Base-by-base conservation (phyloP, 2,329 filamentous ascomycete species). In the Beauveria bassiana region DNA sequence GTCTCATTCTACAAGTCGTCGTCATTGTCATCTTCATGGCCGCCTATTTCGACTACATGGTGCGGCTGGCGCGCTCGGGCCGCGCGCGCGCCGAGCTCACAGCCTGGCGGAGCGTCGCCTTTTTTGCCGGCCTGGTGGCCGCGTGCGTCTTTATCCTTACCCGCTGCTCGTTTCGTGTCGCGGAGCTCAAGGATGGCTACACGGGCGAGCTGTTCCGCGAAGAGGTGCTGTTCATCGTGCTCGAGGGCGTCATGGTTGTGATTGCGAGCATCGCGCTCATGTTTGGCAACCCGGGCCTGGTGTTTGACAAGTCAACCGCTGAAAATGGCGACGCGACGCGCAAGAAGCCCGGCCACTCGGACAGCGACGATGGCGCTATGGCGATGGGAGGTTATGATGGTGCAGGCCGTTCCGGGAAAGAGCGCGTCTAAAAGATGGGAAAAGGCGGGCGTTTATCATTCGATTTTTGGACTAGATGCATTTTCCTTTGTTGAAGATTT, bases 181-280 rank as follows among this genome's bases (percentile, higher is more conserved):
- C 81, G 5, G 87, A 90, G 77, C 74, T 90, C 59, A 81, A 79
- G 64, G 79, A 86, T 40, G 87, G 87, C 4, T 90, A 86, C 75
- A 46, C 68, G 26, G 85, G 84, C 1, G 68, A 7, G 52, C 52
- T 54, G 20, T 54, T 54, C 1, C 52, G 52, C 52, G 52, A 54
- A 16, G 38, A 54, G 52, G 18, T 24, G 20, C 52, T 24, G 16
- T 62, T 24, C 61, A 61, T 63, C 38, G 49, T 45, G 42, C 61
- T 62, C 14, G 63, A 61, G 20, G 54, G 51, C 45, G 63, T 68
- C 16, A 61, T 76, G 14, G 72, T 79, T 20, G 69, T 73, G 16
- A 61, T 77, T 10, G 76, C 76, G 14, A 72, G 69, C 9, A 42
- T 70, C 24, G 66, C 72, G 4, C 70, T 79, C n/a, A 72, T 66